A percentile compares a stretch with the other conserved stretches of the same genome.
Conservation (phyloP, 1,139 yeast species). For the Nakaseomyces delphensis region DNA sequence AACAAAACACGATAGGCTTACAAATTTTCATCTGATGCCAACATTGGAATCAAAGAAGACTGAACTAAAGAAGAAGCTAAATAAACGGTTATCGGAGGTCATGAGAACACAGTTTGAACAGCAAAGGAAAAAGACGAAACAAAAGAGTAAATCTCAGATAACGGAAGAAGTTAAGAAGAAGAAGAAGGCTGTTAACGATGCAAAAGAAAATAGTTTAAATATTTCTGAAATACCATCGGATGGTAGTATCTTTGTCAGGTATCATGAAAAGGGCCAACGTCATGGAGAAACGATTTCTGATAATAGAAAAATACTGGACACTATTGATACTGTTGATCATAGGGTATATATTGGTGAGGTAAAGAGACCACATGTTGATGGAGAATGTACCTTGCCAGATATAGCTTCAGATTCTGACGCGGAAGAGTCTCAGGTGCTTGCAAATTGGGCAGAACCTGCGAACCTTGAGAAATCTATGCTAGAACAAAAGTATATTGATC, state of each 20-base stretch:
- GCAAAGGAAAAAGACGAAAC: conserved; percentile 21
- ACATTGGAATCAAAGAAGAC: conserved; percentile 21
- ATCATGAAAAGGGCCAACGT: conserved; percentile 6
- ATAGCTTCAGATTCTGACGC: conserved; percentile 30
- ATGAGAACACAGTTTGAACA: conserved; percentile 30
- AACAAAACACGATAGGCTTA: conserved; percentile 15
- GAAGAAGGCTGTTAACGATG: conserved; percentile 19
- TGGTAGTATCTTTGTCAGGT: conserved; percentile 4
- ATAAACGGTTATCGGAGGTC: conserved; percentile 28
- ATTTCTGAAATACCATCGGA: background rate
- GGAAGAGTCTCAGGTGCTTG: conserved; percentile 21
- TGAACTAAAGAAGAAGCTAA: conserved; percentile 26
- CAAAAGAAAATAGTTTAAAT: conserved; percentile 8
- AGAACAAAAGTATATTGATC: conserved; percentile 57
- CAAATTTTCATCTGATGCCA: conserved; percentile 26
- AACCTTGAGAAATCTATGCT: conserved; percentile 34
- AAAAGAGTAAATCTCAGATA: conserved; percentile 24
- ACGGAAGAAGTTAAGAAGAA: conserved; percentile 22
- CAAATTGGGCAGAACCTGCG: conserved; percentile 30
- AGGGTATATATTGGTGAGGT: conserved; percentile 22
- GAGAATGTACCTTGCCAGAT: conserved; percentile 28
- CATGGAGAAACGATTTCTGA: conserved; percentile 3
- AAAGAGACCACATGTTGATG: conserved; percentile 6
- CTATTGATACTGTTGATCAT: conserved; percentile 27
- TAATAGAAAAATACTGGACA: conserved; percentile 7